Base-by-base conservation (phyloP, 495 filamentous ascomycete species). In the Copromyces sp. region DNA sequence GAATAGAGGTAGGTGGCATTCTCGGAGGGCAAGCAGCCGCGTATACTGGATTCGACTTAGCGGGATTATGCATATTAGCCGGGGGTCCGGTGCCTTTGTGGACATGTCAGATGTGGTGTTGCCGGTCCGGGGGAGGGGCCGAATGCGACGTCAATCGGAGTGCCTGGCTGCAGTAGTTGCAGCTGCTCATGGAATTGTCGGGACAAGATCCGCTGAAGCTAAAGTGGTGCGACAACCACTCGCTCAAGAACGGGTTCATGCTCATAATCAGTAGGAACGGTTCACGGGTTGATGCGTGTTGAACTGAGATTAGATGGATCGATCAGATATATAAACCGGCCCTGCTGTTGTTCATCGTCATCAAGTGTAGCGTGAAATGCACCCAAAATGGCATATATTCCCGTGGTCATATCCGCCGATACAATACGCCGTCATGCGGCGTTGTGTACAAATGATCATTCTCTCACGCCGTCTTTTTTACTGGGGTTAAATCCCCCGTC, bases 1-100 rank as follows among this genome's bases (percentile, higher is more conserved):
- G 72, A 61, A 72, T 76, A n/a, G n/a, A n/a, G n/a, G n/a, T n/a
- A 79, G 77, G 79, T 80, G 79, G 76, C 79, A 79, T 79, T 74
- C 75, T 80, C 79, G 79, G 79, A 80, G 69, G 72, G 35, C 37
- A 68, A 73, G 69, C 73, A 80, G 76, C 79, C 79, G 79, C 75
- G 71, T 75, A 72, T 70, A 38, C 79, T 74, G 69, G 59, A 76
- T 79, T 69, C 39, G 78, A 77, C 72, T 72, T 79, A 80, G 78
- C 68, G 76, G 74, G 53, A 65, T 65, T 65, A 65, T 65, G 29
- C 53, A 65, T 65, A 35, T 65, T 65, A 65, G 29, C 53, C 53
- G 53, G 53, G 53, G 53, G 53, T 65, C 53, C 53, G 53, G 53
- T 65, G 53, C 53, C 53, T 65, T 65, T 65, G 29, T 65, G 53